A percentile compares a stretch with the other conserved stretches of the same genome.
Conservation (phyloP, 306 rosid genomes). For the Vachellia collinsii region DNA sequence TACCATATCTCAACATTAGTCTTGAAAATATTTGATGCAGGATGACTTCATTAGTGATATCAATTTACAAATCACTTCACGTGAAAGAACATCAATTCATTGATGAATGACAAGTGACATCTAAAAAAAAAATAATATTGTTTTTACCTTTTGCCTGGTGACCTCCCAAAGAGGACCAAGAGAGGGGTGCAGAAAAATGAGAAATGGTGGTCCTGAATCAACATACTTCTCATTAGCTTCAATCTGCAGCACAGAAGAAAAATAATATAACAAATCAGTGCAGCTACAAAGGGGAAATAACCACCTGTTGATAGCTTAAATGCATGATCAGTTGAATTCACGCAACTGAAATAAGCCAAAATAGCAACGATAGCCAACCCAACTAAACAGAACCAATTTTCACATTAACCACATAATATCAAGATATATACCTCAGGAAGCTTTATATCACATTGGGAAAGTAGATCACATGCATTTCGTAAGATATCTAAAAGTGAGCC, state of each 20-base stretch:
- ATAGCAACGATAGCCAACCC: constrained; percentile 33
- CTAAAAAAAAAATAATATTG: constrained; percentile 11
- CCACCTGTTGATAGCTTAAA: constrained; percentile 26
- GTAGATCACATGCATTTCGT: constrained; percentile 84
- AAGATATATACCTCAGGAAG: constrained; percentile 75
- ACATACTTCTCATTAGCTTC: constrained; percentile 70
- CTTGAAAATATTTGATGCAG: neutral
- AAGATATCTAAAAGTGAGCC: constrained; percentile 85
- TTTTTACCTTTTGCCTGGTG: constrained; percentile 77
- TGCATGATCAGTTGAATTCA: neutral
- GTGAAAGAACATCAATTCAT: constrained; percentile 24
- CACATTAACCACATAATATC: constrained; percentile 14
- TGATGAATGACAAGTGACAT: constrained; percentile 24
- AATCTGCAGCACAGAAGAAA: constrained; percentile 60
- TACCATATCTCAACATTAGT: neutral
- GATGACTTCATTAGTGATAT: neutral
- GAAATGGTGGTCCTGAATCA: constrained; percentile 90
- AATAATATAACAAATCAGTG: constrained; percentile 19
- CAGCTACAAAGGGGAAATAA: constrained; percentile 11
- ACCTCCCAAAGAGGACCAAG: constrained; percentile 99
- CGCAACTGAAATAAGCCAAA: neutral
- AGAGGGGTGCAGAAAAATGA: constrained; percentile 90
- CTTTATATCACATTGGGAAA: constrained; percentile 71
- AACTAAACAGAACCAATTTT: constrained; percentile 28
- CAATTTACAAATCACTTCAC: neutral